phyloP scores from a whole-genome alignment of 352 stramenopile species.

The Globisporangium cylindrosporum region DNA sequence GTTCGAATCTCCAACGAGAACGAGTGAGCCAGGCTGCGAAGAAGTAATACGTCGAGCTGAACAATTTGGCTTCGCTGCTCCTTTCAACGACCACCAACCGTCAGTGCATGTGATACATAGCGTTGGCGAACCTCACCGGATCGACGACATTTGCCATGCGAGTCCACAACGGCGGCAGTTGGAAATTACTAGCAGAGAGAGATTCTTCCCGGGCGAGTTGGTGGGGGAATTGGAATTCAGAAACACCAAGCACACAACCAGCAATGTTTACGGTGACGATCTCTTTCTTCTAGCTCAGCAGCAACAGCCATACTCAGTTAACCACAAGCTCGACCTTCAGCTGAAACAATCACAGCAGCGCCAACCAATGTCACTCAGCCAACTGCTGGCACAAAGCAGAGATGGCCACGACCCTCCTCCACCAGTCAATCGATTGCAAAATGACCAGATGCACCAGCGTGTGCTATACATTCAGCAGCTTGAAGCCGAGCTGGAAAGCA shows the following conservation, averaged over 20 bases:
- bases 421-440: background rate
- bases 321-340: background rate
- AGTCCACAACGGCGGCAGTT: background rate
- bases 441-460: background rate
- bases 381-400: slow-evolving; percentile 11
- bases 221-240: background rate
- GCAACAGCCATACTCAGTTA: background rate
- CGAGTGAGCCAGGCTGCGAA: too few species aligned
- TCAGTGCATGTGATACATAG: background rate
- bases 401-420: background rate
- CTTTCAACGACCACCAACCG: background rate
- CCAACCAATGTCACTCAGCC: slow-evolving; percentile 13
- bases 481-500: slow-evolving; percentile 11
- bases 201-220: background rate
- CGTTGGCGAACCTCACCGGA: background rate
- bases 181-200: background rate
- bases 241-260: background rate
- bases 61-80: background rate
- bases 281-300: background rate
- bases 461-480: slow-evolving; percentile 12
- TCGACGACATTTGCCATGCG: background rate
- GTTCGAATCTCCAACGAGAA: background rate
- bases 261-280: background rate
- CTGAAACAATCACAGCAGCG: background rate
- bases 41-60: too few species aligned